These are phyloP conservation scores for Fusarium sp. DNA, from an alignment of 2,329 filamentous ascomycete genomes.

Conservation along the genomic window DNA sequence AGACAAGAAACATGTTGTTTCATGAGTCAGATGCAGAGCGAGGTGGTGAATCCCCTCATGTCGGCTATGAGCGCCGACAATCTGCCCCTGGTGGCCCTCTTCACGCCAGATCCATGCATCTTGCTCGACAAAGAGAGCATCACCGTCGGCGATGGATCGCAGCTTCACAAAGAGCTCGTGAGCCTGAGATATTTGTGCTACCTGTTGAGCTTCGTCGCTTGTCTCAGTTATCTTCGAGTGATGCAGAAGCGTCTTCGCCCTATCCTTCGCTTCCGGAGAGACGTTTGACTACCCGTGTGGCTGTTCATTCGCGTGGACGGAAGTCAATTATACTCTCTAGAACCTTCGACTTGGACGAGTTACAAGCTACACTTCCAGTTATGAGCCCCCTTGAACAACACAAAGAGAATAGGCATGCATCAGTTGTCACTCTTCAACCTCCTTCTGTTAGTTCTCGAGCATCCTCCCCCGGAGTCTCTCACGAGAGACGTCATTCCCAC, in stretches of 20 bases:
- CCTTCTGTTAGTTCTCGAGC: not conserved
- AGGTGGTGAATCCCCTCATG: not conserved
- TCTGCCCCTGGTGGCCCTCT: conserved; percentile 28
- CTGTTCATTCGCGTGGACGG: conserved; percentile 48
- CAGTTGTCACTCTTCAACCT: conserved; percentile 18
- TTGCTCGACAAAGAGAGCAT: conserved; percentile 37
- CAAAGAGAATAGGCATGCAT: conserved; percentile 20
- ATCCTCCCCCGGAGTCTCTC: conserved; percentile 4
- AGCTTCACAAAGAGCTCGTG: conserved; percentile 19
- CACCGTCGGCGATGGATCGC: conserved; percentile 34
- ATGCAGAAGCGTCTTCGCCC: conserved; percentile 20
- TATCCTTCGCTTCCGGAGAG: conserved; percentile 21
- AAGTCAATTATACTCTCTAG: conserved; percentile 60
- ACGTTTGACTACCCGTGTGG: conserved; percentile 41
- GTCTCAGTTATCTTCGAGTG: conserved; percentile 16
- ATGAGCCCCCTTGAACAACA: conserved; percentile 32
- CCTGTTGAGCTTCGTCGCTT: conserved; percentile 39
- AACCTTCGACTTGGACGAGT: conserved; percentile 59
- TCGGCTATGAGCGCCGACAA: conserved; percentile 25
- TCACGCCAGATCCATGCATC: conserved; percentile 34
- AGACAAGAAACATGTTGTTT: conserved; percentile 31
- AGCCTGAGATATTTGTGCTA: conserved; percentile 40
- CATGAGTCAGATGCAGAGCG: conserved; percentile 3
- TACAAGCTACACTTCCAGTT: conserved; percentile 58
- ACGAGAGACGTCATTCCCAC: conserved; percentile 29